Evolutionary conservation across 2,329 filamentous ascomycete species (phyloP).

Genomic region (Xylaria digitata): DNA sequence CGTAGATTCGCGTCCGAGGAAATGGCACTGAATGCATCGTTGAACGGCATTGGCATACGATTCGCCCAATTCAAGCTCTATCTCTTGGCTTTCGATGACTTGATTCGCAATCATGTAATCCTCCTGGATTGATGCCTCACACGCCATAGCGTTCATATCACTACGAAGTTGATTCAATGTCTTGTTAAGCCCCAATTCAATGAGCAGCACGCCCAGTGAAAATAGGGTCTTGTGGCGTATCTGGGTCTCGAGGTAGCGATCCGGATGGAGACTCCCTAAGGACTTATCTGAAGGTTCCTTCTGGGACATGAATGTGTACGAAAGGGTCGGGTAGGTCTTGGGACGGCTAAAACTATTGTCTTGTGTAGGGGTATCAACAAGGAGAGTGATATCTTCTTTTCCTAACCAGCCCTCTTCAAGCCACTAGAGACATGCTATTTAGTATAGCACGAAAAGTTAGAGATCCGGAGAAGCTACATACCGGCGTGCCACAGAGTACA

Average conservation of each 20-base stretch:
- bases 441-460: not conserved
- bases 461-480: slow-evolving; percentile 1
- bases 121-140: not conserved
- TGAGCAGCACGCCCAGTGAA: slow-evolving; percentile 18
- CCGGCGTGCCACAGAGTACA: slow-evolving; percentile 20
- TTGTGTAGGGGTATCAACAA: not conserved
- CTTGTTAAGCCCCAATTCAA: slow-evolving; percentile 27
- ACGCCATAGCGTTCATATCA: not conserved
- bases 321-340: slow-evolving; percentile 5
- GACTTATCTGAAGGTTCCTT: not conserved
- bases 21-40: slow-evolving; percentile 25
- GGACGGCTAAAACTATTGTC: not conserved
- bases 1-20: slow-evolving; percentile 7
- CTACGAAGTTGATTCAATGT: slow-evolving; percentile 12
- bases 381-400: slow-evolving; percentile 11
- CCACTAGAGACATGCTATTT: slow-evolving; percentile 3
- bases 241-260: not conserved
- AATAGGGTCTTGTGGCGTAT: slow-evolving; percentile 25
- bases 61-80: slow-evolving; percentile 15
- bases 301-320: slow-evolving; percentile 8
- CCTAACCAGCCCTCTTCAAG: slow-evolving; percentile 10
- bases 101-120: slow-evolving; percentile 11
- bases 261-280: not conserved
- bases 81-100: slow-evolving; percentile 6
- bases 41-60: slow-evolving; percentile 26